phyloP scores from a whole-genome alignment of 139 green algal genomes.

The Zygnema cylindricum region DNA sequence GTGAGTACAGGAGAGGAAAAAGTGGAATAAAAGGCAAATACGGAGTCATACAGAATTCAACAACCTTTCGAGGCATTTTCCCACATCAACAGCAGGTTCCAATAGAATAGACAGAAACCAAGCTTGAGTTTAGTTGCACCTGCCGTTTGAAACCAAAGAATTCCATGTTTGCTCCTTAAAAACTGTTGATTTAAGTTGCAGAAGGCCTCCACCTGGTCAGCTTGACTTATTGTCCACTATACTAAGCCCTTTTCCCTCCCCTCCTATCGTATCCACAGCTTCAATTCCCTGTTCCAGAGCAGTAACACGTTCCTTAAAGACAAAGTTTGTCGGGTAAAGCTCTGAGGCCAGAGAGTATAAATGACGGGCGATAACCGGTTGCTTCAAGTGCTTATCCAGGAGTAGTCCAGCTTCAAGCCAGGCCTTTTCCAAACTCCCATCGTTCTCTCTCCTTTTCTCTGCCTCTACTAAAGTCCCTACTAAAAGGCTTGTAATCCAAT shows the following conservation, averaged over 20 bases:
- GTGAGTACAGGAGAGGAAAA: no score
- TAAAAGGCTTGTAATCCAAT: not conserved
- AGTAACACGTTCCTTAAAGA: not conserved
- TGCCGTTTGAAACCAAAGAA: not conserved
- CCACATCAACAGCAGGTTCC: no score
- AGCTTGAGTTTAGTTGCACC: constrained; percentile 1
- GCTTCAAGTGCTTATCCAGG: not conserved
- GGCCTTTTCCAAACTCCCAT: not conserved
- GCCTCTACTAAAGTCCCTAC: not conserved
- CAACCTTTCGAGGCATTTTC: no score
- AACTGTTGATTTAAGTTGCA: not conserved
- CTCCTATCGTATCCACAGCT: not conserved
- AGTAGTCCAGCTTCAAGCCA: not conserved
- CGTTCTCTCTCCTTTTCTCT: not conserved
- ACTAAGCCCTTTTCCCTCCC: not conserved
- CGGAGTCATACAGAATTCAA: no score
- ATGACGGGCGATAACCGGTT: not conserved
- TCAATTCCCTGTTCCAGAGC: not conserved
- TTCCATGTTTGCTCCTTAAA: not conserved
- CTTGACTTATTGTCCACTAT: not conserved
- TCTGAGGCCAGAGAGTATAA: not conserved
- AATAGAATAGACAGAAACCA: no score
- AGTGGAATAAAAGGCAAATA: no score
- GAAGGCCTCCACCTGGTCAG: not conserved
- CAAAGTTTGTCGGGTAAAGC: not conserved